phyloP scores from a whole-genome alignment of 192 early-diverging fungal genomes.

The Martensiomyces pterosporus region DNA sequence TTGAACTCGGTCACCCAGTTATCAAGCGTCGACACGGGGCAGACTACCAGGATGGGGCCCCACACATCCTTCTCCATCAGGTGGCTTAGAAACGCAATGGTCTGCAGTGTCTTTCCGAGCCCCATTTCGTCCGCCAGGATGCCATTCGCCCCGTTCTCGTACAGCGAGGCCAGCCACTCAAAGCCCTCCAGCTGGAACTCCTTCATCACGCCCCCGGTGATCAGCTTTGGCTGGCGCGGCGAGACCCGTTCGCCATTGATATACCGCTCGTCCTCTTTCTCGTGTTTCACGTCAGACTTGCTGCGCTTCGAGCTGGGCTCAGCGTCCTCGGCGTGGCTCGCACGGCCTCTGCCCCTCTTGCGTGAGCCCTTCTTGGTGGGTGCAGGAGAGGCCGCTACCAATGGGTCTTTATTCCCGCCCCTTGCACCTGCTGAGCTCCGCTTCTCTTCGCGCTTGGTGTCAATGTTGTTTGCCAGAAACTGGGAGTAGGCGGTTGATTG shows the following conservation, averaged over 20 bases:
- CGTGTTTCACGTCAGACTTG: background rate
- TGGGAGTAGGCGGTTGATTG: slow-evolving; percentile 77
- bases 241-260: slow-evolving; percentile 51
- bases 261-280: slow-evolving; percentile 7
- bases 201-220: slow-evolving; percentile 81
- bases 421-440: too few relatives aligned
- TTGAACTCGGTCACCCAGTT: slow-evolving; percentile 94
- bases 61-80: slow-evolving; percentile 71
- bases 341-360: too few relatives aligned
- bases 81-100: slow-evolving; percentile 83
- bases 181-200: slow-evolving; percentile 94
- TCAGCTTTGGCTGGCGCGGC: slow-evolving; percentile 69
- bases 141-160: slow-evolving; percentile 94
- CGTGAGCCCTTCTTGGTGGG: too few relatives aligned
- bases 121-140: slow-evolving; percentile 97
- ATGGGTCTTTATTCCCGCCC: too few relatives aligned
- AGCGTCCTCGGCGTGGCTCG: too few relatives aligned
- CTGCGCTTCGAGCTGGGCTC: too few relatives aligned
- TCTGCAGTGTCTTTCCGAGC: slow-evolving; percentile 91
- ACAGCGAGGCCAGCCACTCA: slow-evolving; percentile 93
- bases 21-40: slow-evolving; percentile 82
- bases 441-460: slow-evolving; percentile 68
- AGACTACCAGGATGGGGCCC: slow-evolving; percentile 87
- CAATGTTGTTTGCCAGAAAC: slow-evolving; percentile 72
- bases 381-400: too few relatives aligned